A percentile compares a stretch with the other conserved stretches of the same genome.
phyloP scores from a whole-genome alignment of 2,329 filamentous ascomycete species.

The Cordyceps tenuipes region DNA sequence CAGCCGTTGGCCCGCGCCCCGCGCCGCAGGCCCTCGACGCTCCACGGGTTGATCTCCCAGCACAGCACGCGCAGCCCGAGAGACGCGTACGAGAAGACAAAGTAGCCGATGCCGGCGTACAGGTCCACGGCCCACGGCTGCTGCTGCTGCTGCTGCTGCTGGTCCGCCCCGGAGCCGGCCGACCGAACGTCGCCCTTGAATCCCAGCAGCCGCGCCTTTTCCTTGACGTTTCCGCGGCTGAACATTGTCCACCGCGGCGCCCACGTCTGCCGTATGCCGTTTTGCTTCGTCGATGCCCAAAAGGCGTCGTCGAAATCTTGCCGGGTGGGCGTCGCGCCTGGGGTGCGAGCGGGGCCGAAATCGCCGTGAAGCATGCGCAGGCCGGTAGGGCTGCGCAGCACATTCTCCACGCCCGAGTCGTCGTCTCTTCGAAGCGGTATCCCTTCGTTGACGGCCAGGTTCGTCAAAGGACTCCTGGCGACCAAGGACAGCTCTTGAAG shows the following conservation, averaged over 20 bases:
- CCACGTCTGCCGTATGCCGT: slow-evolving; percentile 77
- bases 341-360: slow-evolving; percentile 51
- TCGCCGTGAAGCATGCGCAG: slow-evolving; percentile 64
- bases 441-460: slow-evolving; percentile 53
- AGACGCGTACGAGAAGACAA: slow-evolving; percentile 73
- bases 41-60: slow-evolving; percentile 89
- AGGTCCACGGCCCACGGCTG: slow-evolving; percentile 61
- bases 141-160: slow-evolving; percentile 20
- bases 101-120: slow-evolving; percentile 92
- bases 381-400: slow-evolving; percentile 63
- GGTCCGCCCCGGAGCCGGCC: not conserved
- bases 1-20: slow-evolving; percentile 66
- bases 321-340: slow-evolving; percentile 22
- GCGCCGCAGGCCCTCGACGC: slow-evolving; percentile 69
- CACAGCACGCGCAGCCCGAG: slow-evolving; percentile 68
- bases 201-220: slow-evolving; percentile 68
- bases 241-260: slow-evolving; percentile 92
- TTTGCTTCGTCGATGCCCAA: slow-evolving; percentile 73
- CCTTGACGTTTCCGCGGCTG: slow-evolving; percentile 78
- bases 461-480: slow-evolving; percentile 38
- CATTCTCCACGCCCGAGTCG: slow-evolving; percentile 44
- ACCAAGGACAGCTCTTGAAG: slow-evolving; percentile 36
- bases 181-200: slow-evolving; percentile 29
- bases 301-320: slow-evolving; percentile 59
- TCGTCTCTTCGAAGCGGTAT: slow-evolving; percentile 41